These are phyloP conservation scores for Syzygium aqueum DNA, from an alignment of 345 rosid genomes.

Conservation along the genomic window DNA sequence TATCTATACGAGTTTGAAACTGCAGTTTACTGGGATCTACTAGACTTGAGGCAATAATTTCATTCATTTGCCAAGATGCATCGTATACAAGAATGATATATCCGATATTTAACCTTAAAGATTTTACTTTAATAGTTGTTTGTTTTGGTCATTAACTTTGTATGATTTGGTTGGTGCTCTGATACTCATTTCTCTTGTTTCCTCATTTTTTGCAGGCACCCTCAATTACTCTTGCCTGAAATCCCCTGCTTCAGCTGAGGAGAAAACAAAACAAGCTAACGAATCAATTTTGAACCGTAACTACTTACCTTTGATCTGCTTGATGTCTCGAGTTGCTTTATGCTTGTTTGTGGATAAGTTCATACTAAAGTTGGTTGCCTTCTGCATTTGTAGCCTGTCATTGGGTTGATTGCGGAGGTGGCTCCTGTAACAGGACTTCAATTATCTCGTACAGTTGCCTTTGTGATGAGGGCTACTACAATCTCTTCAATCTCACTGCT, in stretches of 20 bases:
- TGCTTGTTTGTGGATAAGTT: neutral
- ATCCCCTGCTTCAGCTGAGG: conserved; percentile 36
- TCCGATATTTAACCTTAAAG: neutral
- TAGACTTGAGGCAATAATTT: neutral
- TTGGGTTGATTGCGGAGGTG: conserved; percentile 77
- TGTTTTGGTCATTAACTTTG: neutral
- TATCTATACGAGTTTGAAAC: neutral
- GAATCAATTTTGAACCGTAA: conserved; percentile 48
- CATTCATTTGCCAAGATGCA: neutral
- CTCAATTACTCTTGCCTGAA: conserved; percentile 34
- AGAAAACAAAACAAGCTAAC: conserved; percentile 20
- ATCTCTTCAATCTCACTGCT: conserved; percentile 52
- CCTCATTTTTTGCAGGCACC: conserved; percentile 28
- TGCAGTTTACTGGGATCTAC: neutral
- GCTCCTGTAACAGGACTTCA: conserved; percentile 54
- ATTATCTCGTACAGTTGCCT: conserved; percentile 31
- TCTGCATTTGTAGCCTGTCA: conserved; percentile 35
- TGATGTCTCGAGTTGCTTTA: neutral
- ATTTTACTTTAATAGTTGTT: neutral
- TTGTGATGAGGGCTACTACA: conserved; percentile 50
- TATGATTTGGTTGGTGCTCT: neutral
- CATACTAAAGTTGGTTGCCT: neutral
- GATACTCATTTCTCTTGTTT: neutral
- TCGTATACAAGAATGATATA: neutral
- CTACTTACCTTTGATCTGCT: neutral